Evolutionary conservation across 306 rosid species (phyloP).

Genomic region (Luffa acutangula): DNA sequence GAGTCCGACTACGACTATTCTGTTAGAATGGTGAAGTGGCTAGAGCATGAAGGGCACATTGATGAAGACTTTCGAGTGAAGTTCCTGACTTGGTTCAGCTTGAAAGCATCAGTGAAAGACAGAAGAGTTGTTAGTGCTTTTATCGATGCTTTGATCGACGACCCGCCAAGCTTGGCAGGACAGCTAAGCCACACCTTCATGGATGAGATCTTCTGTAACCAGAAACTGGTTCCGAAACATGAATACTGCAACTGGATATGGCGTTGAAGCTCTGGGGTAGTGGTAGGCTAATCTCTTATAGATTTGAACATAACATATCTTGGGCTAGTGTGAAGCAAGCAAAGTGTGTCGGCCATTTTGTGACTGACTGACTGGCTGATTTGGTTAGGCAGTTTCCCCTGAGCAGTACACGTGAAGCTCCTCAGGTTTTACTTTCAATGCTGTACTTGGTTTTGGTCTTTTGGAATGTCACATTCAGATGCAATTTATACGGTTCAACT

Average conservation of each 20-base stretch:
- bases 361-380: neutral
- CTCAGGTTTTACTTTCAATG: neutral
- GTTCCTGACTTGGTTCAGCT: slow-evolving; percentile 95
- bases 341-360: neutral
- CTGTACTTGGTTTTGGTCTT: slow-evolving; percentile 6
- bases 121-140: slow-evolving; percentile 80
- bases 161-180: slow-evolving; percentile 79
- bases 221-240: slow-evolving; percentile 21
- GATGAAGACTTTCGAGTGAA: slow-evolving; percentile 63
- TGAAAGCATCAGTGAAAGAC: slow-evolving; percentile 62
- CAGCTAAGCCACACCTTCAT: slow-evolving; percentile 73
- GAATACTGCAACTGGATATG: slow-evolving; percentile 27
- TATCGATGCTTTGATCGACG: slow-evolving; percentile 65
- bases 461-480: neutral
- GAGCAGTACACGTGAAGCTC: slow-evolving; percentile 3
- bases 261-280: slow-evolving; percentile 3
- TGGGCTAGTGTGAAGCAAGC: neutral
- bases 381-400: neutral
- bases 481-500: neutral
- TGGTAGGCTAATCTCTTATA: neutral
- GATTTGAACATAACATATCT: neutral
- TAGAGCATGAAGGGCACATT: slow-evolving; percentile 63
- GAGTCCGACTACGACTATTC: slow-evolving; percentile 70
- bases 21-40: slow-evolving; percentile 61
- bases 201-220: slow-evolving; percentile 54